Evolutionary conservation across 2,329 filamentous ascomycete genomes (phyloP), one percentile per base, ranked within the genome.

Genomic region (Sporothrix globosa): DNA sequence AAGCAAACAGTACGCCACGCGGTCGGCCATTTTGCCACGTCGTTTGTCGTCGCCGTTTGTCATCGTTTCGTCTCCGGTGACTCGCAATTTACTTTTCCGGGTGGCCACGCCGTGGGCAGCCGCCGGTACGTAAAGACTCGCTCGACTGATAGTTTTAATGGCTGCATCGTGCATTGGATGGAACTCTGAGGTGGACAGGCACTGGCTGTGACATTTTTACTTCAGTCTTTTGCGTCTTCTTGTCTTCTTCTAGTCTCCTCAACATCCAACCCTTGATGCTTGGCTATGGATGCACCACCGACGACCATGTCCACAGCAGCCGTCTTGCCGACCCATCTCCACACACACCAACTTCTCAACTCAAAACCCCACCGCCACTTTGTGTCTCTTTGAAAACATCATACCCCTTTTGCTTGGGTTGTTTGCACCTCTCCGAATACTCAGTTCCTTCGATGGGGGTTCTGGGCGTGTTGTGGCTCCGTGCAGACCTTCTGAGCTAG

Each of bases 401-500:
- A 27, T 4, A 13, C 6, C 39, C 19, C 17, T 9, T 44, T 17
- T 44, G 41, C 41, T 44, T 44, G 41, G 41, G 41, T 44, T 44
- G 41, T 39, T 24, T 60, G 56, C 34, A 27, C 52, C 30, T n/a
- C 30, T 58, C 6, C 17, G n/a, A 63, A 46, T 27, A n/a, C 34
- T 46, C 58, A 44, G 41, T 44, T 61, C 58, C 39, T 27, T 60
- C 30, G 10, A 30, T 53, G 58, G 65, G 48, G 39, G 52, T n/a
- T 39, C 46, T 19, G 24, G 13, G 24, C 73, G 66, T 71, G 73
- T 73, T 73, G 71, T 74, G 72, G 58, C 58, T 27, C 56, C 34
- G 21, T 65, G 61, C 21, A 50, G 46, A 39, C 21, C 27, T 46
- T 41, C 72, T 61, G 74, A 73, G 70, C 69, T 69, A 76, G 73